A percentile compares a stretch with the other conserved stretches of the same genome.
Conservation (phyloP, 1,284 basidiomycete species). For the Heterobasidion annosum region DNA sequence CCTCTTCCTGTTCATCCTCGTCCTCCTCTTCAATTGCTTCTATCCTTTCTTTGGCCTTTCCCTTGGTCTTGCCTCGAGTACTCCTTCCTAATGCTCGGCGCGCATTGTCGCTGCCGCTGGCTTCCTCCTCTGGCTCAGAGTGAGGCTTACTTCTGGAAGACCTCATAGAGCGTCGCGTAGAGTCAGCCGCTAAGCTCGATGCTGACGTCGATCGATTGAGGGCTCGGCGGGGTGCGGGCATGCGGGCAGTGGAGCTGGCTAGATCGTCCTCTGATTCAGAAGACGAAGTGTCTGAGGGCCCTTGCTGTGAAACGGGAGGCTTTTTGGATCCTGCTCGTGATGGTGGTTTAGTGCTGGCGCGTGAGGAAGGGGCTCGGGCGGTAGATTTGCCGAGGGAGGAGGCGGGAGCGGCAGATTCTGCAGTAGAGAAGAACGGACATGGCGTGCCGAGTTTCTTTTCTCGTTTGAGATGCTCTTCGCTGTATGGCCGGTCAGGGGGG, state of each 20-base stretch:
- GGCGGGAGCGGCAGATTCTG: conserved; percentile 11
- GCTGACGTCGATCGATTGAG: conserved; percentile 9
- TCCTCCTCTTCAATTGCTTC: conserved; percentile 23
- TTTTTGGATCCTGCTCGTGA: conserved; percentile 14
- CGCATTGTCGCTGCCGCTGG: conserved; percentile 9
- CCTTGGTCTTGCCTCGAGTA: conserved; percentile 18
- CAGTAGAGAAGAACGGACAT: conserved; percentile 43
- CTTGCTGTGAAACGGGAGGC: not conserved
- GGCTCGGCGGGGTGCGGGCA: conserved; percentile 1
- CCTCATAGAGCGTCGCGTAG: conserved; percentile 10
- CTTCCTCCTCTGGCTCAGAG: conserved; percentile 4
- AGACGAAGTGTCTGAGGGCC: conserved; percentile 2
- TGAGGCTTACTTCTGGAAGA: conserved; percentile 10
- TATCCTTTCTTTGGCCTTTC: conserved; percentile 18
- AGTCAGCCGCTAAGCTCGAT: conserved; percentile 10
- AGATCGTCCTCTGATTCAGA: conserved; percentile 16
- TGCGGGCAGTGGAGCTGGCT: conserved; percentile 6
- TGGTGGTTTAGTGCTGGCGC: conserved; percentile 10
- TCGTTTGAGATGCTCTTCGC: conserved; percentile 59
- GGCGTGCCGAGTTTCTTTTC: conserved; percentile 31
- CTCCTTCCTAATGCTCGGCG: conserved; percentile 7
- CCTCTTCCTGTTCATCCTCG: conserved; percentile 14
- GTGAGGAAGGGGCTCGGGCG: conserved; percentile 8
- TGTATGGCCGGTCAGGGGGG: conserved; percentile 16
- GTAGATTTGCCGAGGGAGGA: conserved; percentile 10